These are phyloP conservation scores for Gossypium arboreum DNA, from an alignment of 345 rosid genomes.

Conservation along the genomic window DNA sequence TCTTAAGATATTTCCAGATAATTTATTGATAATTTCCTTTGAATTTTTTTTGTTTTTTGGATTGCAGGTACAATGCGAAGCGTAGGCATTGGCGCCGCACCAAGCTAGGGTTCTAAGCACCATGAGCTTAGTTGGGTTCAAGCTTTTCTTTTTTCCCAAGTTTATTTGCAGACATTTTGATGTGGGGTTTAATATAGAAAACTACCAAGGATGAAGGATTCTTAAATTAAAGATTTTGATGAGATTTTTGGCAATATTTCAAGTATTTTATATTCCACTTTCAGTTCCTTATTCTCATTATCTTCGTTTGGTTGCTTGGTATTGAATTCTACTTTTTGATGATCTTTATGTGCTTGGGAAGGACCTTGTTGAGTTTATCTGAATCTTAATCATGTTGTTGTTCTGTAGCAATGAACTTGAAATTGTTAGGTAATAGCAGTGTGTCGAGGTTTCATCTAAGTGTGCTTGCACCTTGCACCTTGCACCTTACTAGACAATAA, in stretches of 20 bases:
- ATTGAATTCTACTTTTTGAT: neutral
- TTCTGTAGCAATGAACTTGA: neutral
- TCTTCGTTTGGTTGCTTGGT: neutral
- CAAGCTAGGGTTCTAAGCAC: constrained; percentile 56
- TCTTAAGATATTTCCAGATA: neutral
- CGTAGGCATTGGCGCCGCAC: constrained; percentile 75
- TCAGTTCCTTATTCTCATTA: neutral
- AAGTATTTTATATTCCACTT: neutral
- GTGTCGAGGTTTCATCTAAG: too few species aligned
- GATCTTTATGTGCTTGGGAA: neutral
- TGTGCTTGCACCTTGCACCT: too few species aligned
- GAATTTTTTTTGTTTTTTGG: neutral
- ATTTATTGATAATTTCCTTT: neutral
- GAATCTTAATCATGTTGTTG: neutral
- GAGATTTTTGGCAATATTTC: neutral
- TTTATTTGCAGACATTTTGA: neutral
- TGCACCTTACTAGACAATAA: too few species aligned
- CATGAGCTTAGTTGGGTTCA: neutral
- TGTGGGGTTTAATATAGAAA: neutral
- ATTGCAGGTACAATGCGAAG: constrained; percentile 55
- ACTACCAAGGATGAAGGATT: neutral
- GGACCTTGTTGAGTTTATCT: neutral
- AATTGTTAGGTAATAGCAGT: neutral
- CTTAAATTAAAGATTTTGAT: neutral
- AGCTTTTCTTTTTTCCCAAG: neutral